Evolutionary conservation across 352 stramenopile species (phyloP).

Genomic region (Phytopythium cucurbitacearum): DNA sequence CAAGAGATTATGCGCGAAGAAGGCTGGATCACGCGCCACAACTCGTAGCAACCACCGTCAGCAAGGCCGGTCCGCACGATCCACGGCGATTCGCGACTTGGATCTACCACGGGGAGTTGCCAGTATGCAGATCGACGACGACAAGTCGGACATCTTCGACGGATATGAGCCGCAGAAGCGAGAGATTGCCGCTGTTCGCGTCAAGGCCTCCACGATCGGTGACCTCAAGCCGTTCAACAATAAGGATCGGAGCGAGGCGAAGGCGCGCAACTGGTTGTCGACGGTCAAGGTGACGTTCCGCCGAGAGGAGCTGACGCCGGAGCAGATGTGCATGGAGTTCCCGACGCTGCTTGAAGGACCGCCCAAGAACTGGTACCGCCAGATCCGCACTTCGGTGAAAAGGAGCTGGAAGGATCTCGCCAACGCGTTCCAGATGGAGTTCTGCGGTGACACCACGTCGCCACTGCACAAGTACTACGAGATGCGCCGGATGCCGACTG

Average conservation of each 20-base stretch:
- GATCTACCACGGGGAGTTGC: too few species aligned
- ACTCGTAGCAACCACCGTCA: too few species aligned
- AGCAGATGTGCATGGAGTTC: conserved; percentile 8
- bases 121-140: too few species aligned
- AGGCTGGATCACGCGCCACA: too few species aligned
- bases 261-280: conserved; percentile 8
- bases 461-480: conserved; percentile 10
- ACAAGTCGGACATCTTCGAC: too few species aligned
- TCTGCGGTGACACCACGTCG: conserved; percentile 10
- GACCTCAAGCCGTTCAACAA: conserved; percentile 10
- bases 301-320: conserved; percentile 3
- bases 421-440: conserved; percentile 10
- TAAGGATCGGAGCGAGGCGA: conserved; percentile 8
- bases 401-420: conserved; percentile 7
- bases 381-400: background rate
- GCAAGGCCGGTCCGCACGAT: too few species aligned
- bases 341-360: conserved; percentile 8
- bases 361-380: conserved; percentile 7
- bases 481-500: background rate
- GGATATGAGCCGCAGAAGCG: too few species aligned
- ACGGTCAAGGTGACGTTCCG: conserved; percentile 1
- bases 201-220: conserved; percentile 5
- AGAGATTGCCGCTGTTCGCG: too few species aligned
- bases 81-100: too few species aligned
- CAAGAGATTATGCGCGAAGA: too few species aligned